Evolutionary conservation across 371 early-diverging fungal species (phyloP).

Genomic region (Chytridiales sp.): DNA sequence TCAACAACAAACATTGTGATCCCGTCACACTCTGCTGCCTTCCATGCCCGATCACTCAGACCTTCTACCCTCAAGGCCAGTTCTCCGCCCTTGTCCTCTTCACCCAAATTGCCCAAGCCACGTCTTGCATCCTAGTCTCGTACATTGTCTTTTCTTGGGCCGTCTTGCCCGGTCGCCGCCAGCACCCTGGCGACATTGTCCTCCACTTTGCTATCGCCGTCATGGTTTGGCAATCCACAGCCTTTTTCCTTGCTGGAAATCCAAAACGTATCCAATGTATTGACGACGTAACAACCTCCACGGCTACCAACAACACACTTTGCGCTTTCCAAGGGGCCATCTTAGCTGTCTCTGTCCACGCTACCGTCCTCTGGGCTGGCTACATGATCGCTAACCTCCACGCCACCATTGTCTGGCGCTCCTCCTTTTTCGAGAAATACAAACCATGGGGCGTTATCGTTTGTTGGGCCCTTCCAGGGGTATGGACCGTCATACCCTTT

Average conservation of each 20-base stretch:
- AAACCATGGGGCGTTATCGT: slow-evolving; percentile 51
- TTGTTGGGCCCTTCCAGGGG: slow-evolving; percentile 60
- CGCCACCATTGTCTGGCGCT: slow-evolving; percentile 64
- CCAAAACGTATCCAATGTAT: slow-evolving; percentile 55
- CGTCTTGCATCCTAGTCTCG: slow-evolving; percentile 51
- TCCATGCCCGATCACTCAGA: not conserved
- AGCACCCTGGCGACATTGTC: slow-evolving; percentile 65
- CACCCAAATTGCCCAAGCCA: slow-evolving; percentile 41
- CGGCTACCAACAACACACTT: slow-evolving; percentile 48
- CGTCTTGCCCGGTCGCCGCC: slow-evolving; percentile 59
- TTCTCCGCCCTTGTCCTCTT: not conserved
- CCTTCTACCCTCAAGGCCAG: slow-evolving; percentile 2
- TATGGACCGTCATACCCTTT: slow-evolving; percentile 48
- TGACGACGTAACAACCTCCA: slow-evolving; percentile 23
- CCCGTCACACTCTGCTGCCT: too few species aligned
- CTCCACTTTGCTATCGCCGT: slow-evolving; percentile 55
- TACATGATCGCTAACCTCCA: slow-evolving; percentile 47
- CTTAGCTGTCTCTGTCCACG: slow-evolving; percentile 55
- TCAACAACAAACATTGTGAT: too few species aligned
- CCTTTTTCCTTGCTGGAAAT: slow-evolving; percentile 53
- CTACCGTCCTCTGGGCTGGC: slow-evolving; percentile 59
- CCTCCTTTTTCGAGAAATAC: slow-evolving; percentile 54
- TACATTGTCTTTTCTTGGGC: slow-evolving; percentile 57
- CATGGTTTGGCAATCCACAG: slow-evolving; percentile 33
- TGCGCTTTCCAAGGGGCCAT: slow-evolving; percentile 61